These are phyloP conservation scores for Sesbania bispinosa DNA, from an alignment of 306 rosid genomes.

Conservation along the genomic window DNA sequence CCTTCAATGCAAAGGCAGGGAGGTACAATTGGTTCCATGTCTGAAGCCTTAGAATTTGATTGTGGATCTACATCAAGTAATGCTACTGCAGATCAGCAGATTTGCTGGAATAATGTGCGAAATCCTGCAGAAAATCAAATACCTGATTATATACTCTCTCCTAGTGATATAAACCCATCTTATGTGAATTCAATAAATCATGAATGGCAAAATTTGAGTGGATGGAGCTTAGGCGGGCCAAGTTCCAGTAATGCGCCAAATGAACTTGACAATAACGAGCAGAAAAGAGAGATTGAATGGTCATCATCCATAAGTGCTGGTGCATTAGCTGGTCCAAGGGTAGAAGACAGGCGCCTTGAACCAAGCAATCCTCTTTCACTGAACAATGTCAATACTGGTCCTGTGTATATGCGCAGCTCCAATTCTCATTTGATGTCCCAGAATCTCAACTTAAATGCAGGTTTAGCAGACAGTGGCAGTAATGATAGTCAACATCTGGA, in stretches of 20 bases:
- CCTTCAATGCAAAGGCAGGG: constrained; percentile 86
- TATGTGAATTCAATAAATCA: constrained; percentile 48
- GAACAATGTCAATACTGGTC: constrained; percentile 44
- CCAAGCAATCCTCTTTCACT: constrained; percentile 45
- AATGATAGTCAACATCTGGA: constrained; percentile 40
- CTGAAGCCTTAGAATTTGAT: constrained; percentile 71
- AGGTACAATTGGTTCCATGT: constrained; percentile 67
- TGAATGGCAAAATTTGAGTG: constrained; percentile 52
- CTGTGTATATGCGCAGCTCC: constrained; percentile 45
- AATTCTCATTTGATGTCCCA: constrained; percentile 41
- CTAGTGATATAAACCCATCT: constrained; percentile 49
- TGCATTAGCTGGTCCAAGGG: constrained; percentile 46
- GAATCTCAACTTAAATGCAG: constrained; percentile 59
- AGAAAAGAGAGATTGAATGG: constrained; percentile 65
- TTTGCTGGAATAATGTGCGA: constrained; percentile 59
- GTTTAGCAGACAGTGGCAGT: constrained; percentile 39
- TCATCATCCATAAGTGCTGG: constrained; percentile 42
- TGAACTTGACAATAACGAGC: constrained; percentile 44
- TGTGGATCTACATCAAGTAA: constrained; percentile 68
- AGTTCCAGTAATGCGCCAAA: constrained; percentile 60
- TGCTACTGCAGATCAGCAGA: constrained; percentile 54
- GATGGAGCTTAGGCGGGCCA: constrained; percentile 81
- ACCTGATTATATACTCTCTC: constrained; percentile 50
- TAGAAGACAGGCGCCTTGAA: constrained; percentile 49
- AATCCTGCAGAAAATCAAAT: constrained; percentile 52